phyloP scores from a whole-genome alignment of 2,329 filamentous ascomycete species.

The Neospermospora avenae region DNA sequence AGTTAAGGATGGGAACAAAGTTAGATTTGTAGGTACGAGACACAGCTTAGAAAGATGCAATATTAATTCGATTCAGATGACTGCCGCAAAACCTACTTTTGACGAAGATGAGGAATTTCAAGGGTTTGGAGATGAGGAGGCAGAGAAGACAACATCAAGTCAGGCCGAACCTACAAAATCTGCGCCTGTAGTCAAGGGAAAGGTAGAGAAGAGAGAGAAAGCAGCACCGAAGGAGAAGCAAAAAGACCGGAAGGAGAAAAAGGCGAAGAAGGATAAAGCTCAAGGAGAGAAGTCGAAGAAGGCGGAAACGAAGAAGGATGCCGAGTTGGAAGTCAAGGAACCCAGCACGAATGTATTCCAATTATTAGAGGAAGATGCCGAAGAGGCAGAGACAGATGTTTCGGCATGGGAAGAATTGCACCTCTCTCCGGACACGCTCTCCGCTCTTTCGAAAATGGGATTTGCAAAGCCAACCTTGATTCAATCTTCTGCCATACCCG shows the following conservation, averaged over 20 bases:
- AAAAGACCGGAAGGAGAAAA: constrained; percentile 32
- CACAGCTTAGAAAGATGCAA: not conserved
- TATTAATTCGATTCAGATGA: constrained; percentile 27
- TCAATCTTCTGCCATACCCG: constrained; percentile 75
- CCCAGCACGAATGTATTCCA: constrained; percentile 30
- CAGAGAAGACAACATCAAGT: constrained; percentile 33
- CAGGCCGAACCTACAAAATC: constrained; percentile 14
- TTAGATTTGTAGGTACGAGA: constrained; percentile 51
- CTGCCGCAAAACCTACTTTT: constrained; percentile 25
- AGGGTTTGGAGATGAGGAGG: constrained; percentile 55
- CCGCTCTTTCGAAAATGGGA: constrained; percentile 72
- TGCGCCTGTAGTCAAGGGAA: constrained; percentile 3
- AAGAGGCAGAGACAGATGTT: constrained; percentile 64
- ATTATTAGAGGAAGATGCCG: constrained; percentile 50
- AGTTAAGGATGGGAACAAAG: constrained; percentile 58
- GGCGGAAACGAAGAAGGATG: constrained; percentile 29
- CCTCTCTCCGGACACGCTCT: constrained; percentile 68
- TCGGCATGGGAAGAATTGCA: constrained; percentile 75
- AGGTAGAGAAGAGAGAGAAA: constrained; percentile 22
- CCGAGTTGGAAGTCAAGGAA: constrained; percentile 33
- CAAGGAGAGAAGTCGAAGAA: constrained; percentile 34
- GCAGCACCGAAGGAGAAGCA: constrained; percentile 31
- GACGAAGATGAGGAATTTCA: constrained; percentile 57
- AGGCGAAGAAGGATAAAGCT: constrained; percentile 22
- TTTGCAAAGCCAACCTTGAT: constrained; percentile 81